phyloP scores from a whole-genome alignment of 208 protist species.

The Porcisia hertigi region DNA sequence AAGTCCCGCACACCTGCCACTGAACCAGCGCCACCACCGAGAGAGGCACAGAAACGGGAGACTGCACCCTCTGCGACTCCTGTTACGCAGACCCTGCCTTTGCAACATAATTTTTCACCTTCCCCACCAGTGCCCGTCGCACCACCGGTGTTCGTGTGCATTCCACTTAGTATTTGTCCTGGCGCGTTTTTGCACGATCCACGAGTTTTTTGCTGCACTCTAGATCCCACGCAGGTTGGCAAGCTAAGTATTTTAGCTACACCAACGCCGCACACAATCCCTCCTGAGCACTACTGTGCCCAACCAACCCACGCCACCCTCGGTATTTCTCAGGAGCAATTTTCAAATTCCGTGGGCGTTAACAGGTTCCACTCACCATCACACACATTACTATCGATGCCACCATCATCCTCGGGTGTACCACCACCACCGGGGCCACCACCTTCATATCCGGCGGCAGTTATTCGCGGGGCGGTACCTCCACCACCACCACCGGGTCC shows the following conservation, averaged over 20 bases:
- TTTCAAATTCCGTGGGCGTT: neutral
- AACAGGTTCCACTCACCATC: neutral
- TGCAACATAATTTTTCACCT: neutral
- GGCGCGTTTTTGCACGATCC: conserved; percentile 56
- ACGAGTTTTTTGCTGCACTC: conserved; percentile 53
- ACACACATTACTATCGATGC: neutral
- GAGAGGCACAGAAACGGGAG: neutral
- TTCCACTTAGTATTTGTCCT: conserved; percentile 60
- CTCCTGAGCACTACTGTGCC: neutral
- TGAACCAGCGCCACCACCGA: neutral
- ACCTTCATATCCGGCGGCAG: neutral
- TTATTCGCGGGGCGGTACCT: neutral
- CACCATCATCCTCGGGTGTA: conserved; percentile 1
- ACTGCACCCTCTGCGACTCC: neutral
- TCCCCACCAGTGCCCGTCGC: neutral
- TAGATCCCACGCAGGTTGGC: conserved; percentile 49
- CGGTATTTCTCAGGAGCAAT: neutral
- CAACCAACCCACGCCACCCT: neutral
- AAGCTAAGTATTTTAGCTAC: conserved; percentile 25
- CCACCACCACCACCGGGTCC: conserved; percentile 21
- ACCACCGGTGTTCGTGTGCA: conserved; percentile 50
- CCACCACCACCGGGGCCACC: conserved; percentile 25
- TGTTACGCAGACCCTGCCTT: neutral
- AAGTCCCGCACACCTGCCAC: neutral
- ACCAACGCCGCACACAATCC: neutral